Evolutionary conservation across 108 stramenopile species (phyloP).

Genomic region (Cyclotella sp.): DNA sequence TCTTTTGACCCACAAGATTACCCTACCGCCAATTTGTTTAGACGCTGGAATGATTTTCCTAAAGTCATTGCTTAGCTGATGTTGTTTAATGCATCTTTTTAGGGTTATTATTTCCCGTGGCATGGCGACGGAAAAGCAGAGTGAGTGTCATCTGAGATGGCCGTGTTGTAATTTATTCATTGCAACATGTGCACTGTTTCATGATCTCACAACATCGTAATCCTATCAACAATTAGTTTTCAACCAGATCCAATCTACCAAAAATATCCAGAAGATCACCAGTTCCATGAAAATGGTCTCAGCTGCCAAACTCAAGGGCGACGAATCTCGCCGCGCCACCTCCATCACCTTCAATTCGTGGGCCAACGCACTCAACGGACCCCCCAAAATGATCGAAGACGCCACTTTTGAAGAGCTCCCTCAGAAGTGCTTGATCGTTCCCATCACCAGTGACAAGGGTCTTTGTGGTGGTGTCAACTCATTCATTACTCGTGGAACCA

Average conservation of each 20-base stretch:
- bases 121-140: constrained; percentile 94
- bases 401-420: constrained; percentile 88
- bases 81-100: not conserved
- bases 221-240: constrained; percentile 59
- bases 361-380: constrained; percentile 66
- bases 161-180: not conserved
- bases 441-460: constrained; percentile 96
- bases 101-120: constrained; percentile 68
- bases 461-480: constrained; percentile 99
- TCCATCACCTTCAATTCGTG: constrained; percentile 86
- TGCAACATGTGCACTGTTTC: not conserved
- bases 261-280: constrained; percentile 99
- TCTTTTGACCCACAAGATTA: not conserved
- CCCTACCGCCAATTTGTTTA: not conserved
- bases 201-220: not conserved
- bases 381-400: constrained; percentile 59
- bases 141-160: constrained; percentile 36
- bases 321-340: constrained; percentile 81
- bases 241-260: constrained; percentile 97
- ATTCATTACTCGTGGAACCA: constrained; percentile 88
- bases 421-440: constrained; percentile 89
- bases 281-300: constrained; percentile 99
- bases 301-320: constrained; percentile 99
- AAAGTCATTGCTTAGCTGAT: not conserved
- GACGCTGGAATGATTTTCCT: not conserved